Conservation (phyloP, 108 stramenopile species). For the Cyclotella choctawhatcheeana region DNA sequence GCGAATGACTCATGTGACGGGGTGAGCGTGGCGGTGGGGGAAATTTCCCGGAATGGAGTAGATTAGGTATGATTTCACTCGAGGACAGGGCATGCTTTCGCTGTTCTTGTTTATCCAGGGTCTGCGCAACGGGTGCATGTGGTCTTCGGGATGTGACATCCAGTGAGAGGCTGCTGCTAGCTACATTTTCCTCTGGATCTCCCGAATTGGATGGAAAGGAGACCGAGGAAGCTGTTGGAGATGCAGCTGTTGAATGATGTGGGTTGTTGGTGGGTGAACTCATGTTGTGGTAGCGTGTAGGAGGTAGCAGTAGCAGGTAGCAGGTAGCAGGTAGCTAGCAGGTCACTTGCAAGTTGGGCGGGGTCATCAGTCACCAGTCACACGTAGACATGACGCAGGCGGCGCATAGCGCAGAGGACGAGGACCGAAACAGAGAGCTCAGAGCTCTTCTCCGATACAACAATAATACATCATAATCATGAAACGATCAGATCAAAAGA, state of each 20-base stretch:
- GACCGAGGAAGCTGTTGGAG: background rate
- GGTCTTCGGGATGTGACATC: too few relatives aligned
- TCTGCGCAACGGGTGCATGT: background rate
- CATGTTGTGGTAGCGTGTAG: background rate
- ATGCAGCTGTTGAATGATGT: background rate
- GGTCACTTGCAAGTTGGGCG: too few relatives aligned
- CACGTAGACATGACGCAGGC: too few relatives aligned
- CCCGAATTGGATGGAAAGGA: background rate
- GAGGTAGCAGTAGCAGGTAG: too few relatives aligned
- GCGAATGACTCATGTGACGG: background rate
- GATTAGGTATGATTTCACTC: constrained; percentile 6
- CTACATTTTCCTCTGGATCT: background rate
- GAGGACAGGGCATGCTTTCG: background rate
- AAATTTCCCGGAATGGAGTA: constrained; percentile 14
- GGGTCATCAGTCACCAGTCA: too few relatives aligned
- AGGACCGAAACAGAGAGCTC: too few relatives aligned
- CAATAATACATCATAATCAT: too few relatives aligned
- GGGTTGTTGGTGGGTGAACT: background rate
- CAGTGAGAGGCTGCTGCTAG: too few relatives aligned
- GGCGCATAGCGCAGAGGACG: too few relatives aligned
- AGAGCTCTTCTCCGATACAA: too few relatives aligned
- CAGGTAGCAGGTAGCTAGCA: too few relatives aligned
- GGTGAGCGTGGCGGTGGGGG: constrained; percentile 7
- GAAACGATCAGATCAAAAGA: too few relatives aligned
- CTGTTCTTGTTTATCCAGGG: constrained; percentile 10